These are phyloP conservation scores for Gigaspora rosea DNA, from an alignment of 192 early-diverging fungal species.

Conservation along the genomic window DNA sequence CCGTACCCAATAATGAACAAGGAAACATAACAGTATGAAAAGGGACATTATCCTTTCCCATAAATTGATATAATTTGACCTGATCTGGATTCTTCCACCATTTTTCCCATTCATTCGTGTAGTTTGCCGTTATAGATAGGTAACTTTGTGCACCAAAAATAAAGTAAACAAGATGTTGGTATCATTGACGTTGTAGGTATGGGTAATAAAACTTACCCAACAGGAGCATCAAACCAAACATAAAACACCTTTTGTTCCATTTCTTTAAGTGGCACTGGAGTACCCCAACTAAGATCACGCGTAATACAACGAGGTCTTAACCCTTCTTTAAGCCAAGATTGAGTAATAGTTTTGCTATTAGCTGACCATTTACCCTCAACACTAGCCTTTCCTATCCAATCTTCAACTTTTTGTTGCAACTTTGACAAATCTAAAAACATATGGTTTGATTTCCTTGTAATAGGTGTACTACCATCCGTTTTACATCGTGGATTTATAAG, in stretches of 20 bases:
- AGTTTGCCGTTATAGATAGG: slow-evolving; percentile 95
- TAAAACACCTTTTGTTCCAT: slow-evolving; percentile 96
- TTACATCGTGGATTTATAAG: slow-evolving; percentile 95
- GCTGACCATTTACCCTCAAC: slow-evolving; percentile 82
- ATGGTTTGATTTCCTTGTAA: slow-evolving; percentile 83
- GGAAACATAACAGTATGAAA: slow-evolving; percentile 99
- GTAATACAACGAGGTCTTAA: slow-evolving; percentile 94
- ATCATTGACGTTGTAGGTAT: not conserved
- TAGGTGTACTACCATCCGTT: slow-evolving; percentile 79
- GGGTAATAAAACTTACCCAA: slow-evolving; percentile 56
- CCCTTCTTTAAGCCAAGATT: slow-evolving; percentile 93
- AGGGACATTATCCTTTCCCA: slow-evolving; percentile 99
- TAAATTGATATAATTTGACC: slow-evolving; percentile 97
- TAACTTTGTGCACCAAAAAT: slow-evolving; percentile 47
- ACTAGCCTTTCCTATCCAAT: slow-evolving; percentile 71
- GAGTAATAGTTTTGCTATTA: slow-evolving; percentile 88
- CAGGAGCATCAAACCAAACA: slow-evolving; percentile 99
- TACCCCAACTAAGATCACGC: slow-evolving; percentile 98
- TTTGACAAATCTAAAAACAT: slow-evolving; percentile 86
- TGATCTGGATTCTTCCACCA: slow-evolving; percentile 99
- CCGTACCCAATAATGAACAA: slow-evolving; percentile 78
- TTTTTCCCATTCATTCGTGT: slow-evolving; percentile 90
- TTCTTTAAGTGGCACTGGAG: slow-evolving; percentile 82
- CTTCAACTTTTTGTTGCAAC: slow-evolving; percentile 74
- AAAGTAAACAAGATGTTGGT: not conserved